A percentile compares a stretch with the other conserved stretches of the same genome.
These are phyloP conservation scores for Venturia pyrina DNA, from an alignment of 2,329 filamentous ascomycete species.

Conservation along the genomic window DNA sequence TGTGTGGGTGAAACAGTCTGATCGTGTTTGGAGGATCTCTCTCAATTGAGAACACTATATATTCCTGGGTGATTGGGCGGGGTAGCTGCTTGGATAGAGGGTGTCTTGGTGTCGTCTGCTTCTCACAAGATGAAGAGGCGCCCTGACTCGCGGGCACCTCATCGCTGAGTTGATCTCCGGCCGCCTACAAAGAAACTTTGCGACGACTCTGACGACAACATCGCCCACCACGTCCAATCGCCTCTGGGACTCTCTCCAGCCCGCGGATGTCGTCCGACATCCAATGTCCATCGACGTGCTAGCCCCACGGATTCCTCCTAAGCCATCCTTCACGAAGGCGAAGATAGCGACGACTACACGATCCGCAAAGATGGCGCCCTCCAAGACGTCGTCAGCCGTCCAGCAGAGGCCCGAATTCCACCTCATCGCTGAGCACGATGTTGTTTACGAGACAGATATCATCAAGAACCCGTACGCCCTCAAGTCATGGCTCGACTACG, in stretches of 20 bases:
- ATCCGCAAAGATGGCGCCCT: background rate
- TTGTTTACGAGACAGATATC: constrained; percentile 93
- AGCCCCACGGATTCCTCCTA: background rate
- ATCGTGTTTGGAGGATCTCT: constrained; percentile 16
- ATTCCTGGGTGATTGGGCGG: background rate
- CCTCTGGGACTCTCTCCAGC: background rate
- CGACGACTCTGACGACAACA: background rate
- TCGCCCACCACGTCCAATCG: background rate
- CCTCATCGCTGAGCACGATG: constrained; percentile 70
- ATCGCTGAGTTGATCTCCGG: background rate
- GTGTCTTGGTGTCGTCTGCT: background rate
- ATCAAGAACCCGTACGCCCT: constrained; percentile 74
- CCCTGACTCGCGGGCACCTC: background rate
- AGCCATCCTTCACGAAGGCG: background rate
- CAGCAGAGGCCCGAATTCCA: constrained; percentile 12
- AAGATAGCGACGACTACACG: constrained; percentile 6
- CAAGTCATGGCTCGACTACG: constrained; percentile 92
- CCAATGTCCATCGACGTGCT: constrained; percentile 36
- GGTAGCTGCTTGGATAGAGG: constrained; percentile 6
- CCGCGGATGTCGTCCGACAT: constrained; percentile 14
- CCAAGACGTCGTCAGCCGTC: background rate
- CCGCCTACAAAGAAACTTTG: background rate
- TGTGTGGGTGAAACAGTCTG: background rate
- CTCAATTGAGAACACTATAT: background rate
- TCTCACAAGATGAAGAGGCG: background rate